Percentiles rank a stretch among this genome's conserved stretches.
These are phyloP conservation scores for Polyporus tsugae DNA, from an alignment of 1,284 basidiomycete species.

Conservation along the genomic window DNA sequence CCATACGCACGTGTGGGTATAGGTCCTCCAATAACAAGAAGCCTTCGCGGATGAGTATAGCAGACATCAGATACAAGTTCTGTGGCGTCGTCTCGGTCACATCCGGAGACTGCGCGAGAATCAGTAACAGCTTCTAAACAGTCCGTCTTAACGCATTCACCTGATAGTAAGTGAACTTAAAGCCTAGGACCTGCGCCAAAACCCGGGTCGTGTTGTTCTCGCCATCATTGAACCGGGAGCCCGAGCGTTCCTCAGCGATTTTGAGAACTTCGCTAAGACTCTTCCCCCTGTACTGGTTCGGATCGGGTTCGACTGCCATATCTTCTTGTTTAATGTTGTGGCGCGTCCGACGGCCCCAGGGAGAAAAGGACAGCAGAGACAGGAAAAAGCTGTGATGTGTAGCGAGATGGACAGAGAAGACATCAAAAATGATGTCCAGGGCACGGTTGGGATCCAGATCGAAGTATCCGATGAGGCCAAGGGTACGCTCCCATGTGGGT, in stretches of 20 bases:
- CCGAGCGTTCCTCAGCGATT: constrained; percentile 52
- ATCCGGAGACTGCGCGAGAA: constrained; percentile 57
- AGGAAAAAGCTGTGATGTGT: constrained; percentile 95
- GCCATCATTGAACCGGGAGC: constrained; percentile 26
- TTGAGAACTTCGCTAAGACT: constrained; percentile 70
- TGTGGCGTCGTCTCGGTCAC: constrained; percentile 69
- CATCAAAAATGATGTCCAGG: constrained; percentile 93
- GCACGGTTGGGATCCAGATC: constrained; percentile 96
- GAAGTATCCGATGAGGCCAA: constrained; percentile 94
- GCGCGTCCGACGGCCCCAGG: constrained; percentile 63
- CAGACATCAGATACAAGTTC: constrained; percentile 84
- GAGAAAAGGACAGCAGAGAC: constrained; percentile 83
- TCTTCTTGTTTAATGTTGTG: constrained; percentile 27
- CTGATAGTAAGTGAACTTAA: constrained; percentile 94
- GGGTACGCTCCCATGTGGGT: constrained; percentile 86
- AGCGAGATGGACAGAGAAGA: constrained; percentile 84
- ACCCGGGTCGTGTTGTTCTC: constrained; percentile 60
- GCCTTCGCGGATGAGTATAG: constrained; percentile 88
- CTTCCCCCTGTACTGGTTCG: constrained; percentile 62
- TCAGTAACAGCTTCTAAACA: constrained; percentile 19
- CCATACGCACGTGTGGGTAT: constrained; percentile 76
- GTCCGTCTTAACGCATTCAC: constrained; percentile 50
- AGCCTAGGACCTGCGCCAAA: constrained; percentile 92
- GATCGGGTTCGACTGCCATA: constrained; percentile 47
- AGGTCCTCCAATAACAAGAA: constrained; percentile 89